A percentile compares a stretch with the other conserved stretches of the same genome.
Evolutionary conservation across 139 green algal species (phyloP).

Genomic region (Mychonastes homosphaera): DNA sequence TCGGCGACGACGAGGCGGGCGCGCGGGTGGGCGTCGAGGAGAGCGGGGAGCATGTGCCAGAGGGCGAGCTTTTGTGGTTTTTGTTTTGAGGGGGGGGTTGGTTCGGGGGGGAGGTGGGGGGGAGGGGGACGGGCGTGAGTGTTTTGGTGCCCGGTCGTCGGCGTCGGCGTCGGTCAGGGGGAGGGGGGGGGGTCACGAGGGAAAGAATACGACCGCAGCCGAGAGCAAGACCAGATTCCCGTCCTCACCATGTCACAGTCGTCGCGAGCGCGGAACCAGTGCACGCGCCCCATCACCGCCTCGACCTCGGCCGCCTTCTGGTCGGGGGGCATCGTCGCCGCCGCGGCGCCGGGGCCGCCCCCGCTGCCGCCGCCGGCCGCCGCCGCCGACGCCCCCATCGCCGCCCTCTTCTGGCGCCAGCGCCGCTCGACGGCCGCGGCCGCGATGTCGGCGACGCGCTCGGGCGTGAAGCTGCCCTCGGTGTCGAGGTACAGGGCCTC

Average conservation of each 20-base stretch:
- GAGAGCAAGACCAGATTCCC: background rate
- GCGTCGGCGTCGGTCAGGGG: too few relatives aligned
- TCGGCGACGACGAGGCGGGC: slow-evolving; percentile 74
- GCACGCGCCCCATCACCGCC: background rate
- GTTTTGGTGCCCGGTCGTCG: background rate
- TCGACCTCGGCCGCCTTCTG: background rate
- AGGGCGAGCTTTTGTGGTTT: too few relatives aligned
- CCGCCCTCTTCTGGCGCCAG: background rate
- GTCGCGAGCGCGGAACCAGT: background rate
- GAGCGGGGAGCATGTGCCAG: too few relatives aligned
- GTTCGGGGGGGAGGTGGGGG: background rate
- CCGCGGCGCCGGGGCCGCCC: background rate
- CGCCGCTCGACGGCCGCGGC: slow-evolving; percentile 42
- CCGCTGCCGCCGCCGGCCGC: background rate
- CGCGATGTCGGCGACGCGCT: slow-evolving; percentile 69
- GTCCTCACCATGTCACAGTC: background rate
- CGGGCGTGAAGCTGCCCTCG: slow-evolving; percentile 81
- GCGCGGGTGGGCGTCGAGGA: slow-evolving; percentile 27
- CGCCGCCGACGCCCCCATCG: slow-evolving; percentile 10
- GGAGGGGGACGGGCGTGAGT: too few relatives aligned
- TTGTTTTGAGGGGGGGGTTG: background rate
- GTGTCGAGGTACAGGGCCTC: slow-evolving; percentile 45
- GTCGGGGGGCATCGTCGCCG: background rate
- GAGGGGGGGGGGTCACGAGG: background rate
- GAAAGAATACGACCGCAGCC: background rate